Evolutionary conservation across 2,329 filamentous ascomycete genomes (phyloP), one percentile per base, ranked within the genome.

Genomic region (Penicillium concentricum): DNA sequence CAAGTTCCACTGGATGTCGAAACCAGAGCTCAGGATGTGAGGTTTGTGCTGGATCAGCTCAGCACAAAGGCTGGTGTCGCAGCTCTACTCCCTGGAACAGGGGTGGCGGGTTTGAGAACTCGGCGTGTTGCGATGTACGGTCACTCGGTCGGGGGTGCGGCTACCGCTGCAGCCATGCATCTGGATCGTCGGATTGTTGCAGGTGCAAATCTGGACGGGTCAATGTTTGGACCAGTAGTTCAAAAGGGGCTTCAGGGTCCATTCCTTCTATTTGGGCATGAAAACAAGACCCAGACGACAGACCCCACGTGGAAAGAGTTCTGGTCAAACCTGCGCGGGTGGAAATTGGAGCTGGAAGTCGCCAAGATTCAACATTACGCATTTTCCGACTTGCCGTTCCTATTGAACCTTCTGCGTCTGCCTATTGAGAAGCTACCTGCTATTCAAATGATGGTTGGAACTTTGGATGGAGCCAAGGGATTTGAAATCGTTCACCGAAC

Each of bases 361-460:
- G 57, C 59, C 6, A 38, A 61, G 48, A 52, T 59, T 30, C 30
- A 59, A 41, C 61, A 63, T 35, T 61, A 63, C 47, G 39, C 54
- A 8, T 64, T 63, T 37, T 61, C 62, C 6, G 62, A 64, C 32
- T 55, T 60, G 32, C 51, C 62, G 1, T 37, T 41, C 16, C 84
- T 38, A 2, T 2, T 48, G 46, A 38, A 48, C 0, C 34, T 50
- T 3, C 35, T 50, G 13, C 24, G 12, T 41, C 4, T 50, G 1
- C 47, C 47, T 30, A n/a, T 30, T 30, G 10, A 50, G 16, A 20
- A 30, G 2, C 3, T 12, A 2, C 47, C 47, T 2, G 47, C 47
- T 22, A 41, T 50, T 2, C 32, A 50, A 12, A 22, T 1, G 4
- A 50, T 26, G 47, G 24, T 39, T 30, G 47, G 47, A 7, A 20